A percentile compares a stretch with the other conserved stretches of the same genome.
These are phyloP conservation scores for barley (Hordeum vulgare) DNA, from an alignment of 176 grass and related monocot species.

Conservation along the genomic window DNA sequence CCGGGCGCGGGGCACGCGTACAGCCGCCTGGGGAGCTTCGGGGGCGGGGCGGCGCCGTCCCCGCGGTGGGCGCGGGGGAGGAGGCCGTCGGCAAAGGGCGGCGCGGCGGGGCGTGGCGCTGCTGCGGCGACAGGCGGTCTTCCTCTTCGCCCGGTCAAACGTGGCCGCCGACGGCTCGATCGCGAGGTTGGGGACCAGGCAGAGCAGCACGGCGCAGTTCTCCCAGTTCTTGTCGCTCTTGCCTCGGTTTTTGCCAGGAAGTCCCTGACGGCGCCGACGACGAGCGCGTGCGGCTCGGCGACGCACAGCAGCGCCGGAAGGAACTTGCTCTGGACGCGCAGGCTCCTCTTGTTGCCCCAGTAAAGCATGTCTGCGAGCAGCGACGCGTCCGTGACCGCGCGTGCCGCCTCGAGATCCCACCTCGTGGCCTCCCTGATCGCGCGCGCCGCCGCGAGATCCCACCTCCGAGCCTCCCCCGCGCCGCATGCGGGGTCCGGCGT, in stretches of 20 bases:
- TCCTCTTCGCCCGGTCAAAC: conserved; percentile 25
- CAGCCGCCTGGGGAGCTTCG: no score
- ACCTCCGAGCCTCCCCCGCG: no score
- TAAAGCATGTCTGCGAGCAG: not conserved
- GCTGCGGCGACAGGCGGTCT: no score
- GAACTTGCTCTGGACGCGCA: not conserved
- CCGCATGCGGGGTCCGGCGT: not conserved
- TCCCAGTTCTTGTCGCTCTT: conserved; percentile 8
- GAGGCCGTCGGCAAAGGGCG: no score
- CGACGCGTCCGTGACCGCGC: conserved; percentile 20
- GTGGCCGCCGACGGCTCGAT: not conserved
- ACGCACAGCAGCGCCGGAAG: conserved; percentile 7
- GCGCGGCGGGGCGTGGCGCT: no score
- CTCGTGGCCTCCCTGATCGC: not conserved
- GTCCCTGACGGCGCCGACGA: conserved; percentile 20
- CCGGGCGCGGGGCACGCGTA: no score
- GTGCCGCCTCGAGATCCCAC: not conserved
- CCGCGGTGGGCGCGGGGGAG: no score
- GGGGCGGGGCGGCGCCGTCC: no score
- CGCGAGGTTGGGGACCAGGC: not conserved
- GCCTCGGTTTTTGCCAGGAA: not conserved
- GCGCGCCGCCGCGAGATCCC: no score
- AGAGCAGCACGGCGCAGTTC: conserved; percentile 19
- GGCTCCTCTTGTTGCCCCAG: not conserved
- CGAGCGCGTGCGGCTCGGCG: conserved; percentile 8